Evolutionary conservation across 345 rosid species (phyloP), one percentile per base, ranked within the genome.

Genomic region (Brassica carinata): DNA sequence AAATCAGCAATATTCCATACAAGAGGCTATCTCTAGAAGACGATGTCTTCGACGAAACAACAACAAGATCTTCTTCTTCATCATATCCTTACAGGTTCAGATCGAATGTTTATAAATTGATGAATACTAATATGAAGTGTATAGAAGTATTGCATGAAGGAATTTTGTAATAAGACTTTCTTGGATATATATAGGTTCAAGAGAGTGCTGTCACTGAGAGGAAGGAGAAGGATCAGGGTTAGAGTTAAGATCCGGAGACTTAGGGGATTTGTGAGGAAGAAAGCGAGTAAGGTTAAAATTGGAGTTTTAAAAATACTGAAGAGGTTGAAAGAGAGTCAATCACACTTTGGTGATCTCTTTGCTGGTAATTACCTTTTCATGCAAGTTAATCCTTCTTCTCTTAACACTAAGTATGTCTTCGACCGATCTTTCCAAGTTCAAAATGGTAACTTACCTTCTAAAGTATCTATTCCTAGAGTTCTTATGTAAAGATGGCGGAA

Each of bases 301-400:
- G 82, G 89, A 8, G 79, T 86, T 73, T 80, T 77, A 5, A 89
- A 81, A 45, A 29, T 90, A 45, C 2, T 89, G 84, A 86, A 85
- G 88, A 90, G 97, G 71, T 76, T 90, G 65, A 90, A 84, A 69
- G 88, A 87, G 64, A 84, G 95, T 40, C 88, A 85, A 76, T 78
- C 85, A 69, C 89, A 88, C 78, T 84, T 90, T 77, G 90, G 90
- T 40, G 97, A 92, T 83, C 86, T 92, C 31, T 90, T 92, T 81
- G 89, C 92, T 75, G 97, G 92, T 45, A 92, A 90, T 26, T 92
- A 89, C 79, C 83, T 92, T 33, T 88, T 92, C 84, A 36, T 90
- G 86, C 97, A 86, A 76, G 85, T 92, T 40, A 90, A 85, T 77
- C 97, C 93, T 33, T 63, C 88, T 71, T 81, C 91, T 36, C 73